phyloP scores from a whole-genome alignment of 352 stramenopile species.

The Globisporangium alternatum region DNA sequence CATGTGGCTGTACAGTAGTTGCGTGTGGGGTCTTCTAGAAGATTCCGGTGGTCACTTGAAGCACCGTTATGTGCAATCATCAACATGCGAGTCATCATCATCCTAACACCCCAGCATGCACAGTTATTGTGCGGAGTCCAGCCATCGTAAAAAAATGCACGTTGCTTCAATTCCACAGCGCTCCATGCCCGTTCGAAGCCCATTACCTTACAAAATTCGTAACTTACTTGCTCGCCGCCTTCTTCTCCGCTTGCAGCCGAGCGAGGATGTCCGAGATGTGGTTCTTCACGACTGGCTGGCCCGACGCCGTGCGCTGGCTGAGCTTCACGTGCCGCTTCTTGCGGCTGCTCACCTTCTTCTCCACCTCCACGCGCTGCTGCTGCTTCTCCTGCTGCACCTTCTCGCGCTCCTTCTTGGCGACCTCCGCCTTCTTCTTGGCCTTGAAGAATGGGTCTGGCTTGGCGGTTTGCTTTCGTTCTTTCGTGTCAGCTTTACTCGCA shows the following conservation, averaged over 20 bases:
- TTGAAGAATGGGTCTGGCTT: conserved; percentile 85
- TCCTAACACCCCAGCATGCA: background rate
- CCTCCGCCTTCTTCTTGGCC: conserved; percentile 71
- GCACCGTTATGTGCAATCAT: background rate
- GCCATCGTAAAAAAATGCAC: background rate
- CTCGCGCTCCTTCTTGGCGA: conserved; percentile 52
- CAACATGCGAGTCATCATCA: background rate
- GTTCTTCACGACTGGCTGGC: conserved; percentile 83
- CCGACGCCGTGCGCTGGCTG: conserved; percentile 69
- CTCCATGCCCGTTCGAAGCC: background rate
- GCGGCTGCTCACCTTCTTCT: conserved; percentile 75
- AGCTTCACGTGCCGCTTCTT: conserved; percentile 89
- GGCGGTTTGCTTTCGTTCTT: conserved; percentile 15
- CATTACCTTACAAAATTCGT: background rate
- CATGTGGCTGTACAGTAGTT: too few relatives aligned
- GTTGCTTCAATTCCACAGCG: background rate
- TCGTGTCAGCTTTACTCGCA: conserved; percentile 16
- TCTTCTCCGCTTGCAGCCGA: conserved; percentile 61
- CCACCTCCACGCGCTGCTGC: conserved; percentile 42
- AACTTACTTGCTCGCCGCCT: conserved; percentile 7
- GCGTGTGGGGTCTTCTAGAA: too few relatives aligned
- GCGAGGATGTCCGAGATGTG: conserved; percentile 83
- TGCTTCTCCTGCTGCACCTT: conserved; percentile 39
- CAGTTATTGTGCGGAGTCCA: background rate
- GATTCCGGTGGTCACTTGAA: too few relatives aligned